phyloP scores from a whole-genome alignment of 352 stramenopile species.

The Globisporangium paroecandrum region DNA sequence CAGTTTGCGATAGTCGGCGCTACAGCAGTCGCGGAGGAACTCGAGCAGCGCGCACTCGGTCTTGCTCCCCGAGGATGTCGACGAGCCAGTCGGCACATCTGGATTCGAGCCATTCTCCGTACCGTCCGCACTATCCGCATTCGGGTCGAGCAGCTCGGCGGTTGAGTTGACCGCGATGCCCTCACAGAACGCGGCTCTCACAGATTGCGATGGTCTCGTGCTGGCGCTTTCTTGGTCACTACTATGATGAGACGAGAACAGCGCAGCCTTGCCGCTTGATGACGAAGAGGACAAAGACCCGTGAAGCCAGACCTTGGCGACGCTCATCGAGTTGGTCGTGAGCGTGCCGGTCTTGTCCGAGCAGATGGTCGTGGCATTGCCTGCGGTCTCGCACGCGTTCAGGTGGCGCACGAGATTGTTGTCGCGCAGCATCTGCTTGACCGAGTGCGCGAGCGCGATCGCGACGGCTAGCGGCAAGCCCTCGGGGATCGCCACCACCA shows the following conservation, averaged over 20 bases:
- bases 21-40: constrained; percentile 23
- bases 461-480: constrained; percentile 88
- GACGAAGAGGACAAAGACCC: background rate
- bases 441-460: constrained; percentile 87
- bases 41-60: constrained; percentile 50
- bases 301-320: constrained; percentile 75
- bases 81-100: background rate
- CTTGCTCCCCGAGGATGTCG: constrained; percentile 40
- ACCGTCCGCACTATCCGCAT: background rate
- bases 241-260: background rate
- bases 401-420: constrained; percentile 96
- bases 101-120: background rate
- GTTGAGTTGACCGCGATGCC: constrained; percentile 86
- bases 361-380: constrained; percentile 96
- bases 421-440: constrained; percentile 94
- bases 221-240: background rate
- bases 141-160: constrained; percentile 29
- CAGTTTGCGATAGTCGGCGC: constrained; percentile 33
- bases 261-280: background rate
- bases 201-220: background rate
- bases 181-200: constrained; percentile 43
- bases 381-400: constrained; percentile 96
- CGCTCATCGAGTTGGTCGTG: constrained; percentile 95
- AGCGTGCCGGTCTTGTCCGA: constrained; percentile 96
- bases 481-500: constrained; percentile 87